phyloP scores from a whole-genome alignment of 31 red algal species.

The Endocladia muricata region DNA sequence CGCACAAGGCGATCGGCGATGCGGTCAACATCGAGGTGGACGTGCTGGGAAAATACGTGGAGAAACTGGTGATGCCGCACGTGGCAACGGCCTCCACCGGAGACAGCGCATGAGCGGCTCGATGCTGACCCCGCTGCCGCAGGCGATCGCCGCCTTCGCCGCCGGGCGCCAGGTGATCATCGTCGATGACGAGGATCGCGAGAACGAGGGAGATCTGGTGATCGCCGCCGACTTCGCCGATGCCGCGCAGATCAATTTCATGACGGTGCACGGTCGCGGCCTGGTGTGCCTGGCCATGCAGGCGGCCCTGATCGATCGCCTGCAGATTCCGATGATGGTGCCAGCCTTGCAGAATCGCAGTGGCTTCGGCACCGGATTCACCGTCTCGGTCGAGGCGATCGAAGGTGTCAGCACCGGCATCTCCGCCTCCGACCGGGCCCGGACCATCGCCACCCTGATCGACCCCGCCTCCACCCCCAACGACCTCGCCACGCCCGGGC shows the following conservation, averaged over 20 bases:
- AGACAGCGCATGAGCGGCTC: background rate
- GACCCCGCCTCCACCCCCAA: background rate
- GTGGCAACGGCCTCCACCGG: background rate
- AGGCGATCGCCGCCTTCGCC: constrained; percentile 42
- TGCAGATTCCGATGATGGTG: constrained; percentile 13
- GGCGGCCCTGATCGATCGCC: background rate
- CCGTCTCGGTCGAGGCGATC: constrained; percentile 4
- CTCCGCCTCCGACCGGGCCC: constrained; percentile 8
- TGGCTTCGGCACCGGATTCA: constrained; percentile 3
- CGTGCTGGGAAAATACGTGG: constrained; percentile 2
- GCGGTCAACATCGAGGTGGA: constrained; percentile 12
- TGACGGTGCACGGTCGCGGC: constrained; percentile 8
- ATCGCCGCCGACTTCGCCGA: background rate
- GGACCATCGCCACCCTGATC: background rate
- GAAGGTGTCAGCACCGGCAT: constrained; percentile 17
- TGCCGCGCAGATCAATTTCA: background rate
- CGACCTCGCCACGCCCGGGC: constrained; percentile 3
- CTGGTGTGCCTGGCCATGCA: background rate
- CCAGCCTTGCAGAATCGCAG: background rate
- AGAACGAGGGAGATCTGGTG: constrained; percentile 62
- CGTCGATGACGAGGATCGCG: constrained; percentile 75
- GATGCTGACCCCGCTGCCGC: background rate
- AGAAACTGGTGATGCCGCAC: background rate
- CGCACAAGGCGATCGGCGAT: background rate
- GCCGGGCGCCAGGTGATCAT: constrained; percentile 59